Conservation (phyloP, 2,329 filamentous ascomycete species). For the Neodidymelliopsis sp. region DNA sequence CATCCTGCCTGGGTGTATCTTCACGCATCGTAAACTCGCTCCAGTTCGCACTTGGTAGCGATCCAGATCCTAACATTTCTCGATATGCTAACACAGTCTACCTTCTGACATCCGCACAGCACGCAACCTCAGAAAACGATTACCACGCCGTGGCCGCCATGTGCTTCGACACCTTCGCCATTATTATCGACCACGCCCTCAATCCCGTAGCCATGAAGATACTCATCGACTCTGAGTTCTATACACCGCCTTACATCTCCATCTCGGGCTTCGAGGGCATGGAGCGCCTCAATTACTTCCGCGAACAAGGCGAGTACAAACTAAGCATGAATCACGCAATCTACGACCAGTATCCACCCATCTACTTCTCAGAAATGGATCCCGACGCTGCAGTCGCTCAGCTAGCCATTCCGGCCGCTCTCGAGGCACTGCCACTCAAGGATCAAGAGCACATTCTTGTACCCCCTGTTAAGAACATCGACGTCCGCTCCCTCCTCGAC, state of each 20-base stretch:
- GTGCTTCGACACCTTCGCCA: conserved; percentile 10
- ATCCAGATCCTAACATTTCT: background rate
- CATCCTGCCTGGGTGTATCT: background rate
- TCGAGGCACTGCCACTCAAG: background rate
- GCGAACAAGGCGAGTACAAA: background rate
- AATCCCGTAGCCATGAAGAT: background rate
- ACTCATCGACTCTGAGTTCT: background rate
- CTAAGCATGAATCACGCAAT: conserved; percentile 3
- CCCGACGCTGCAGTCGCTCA: background rate
- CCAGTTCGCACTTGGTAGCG: background rate
- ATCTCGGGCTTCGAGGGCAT: background rate
- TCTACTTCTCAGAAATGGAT: conserved; percentile 5
- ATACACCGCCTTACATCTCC: conserved; percentile 1
- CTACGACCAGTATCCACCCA: background rate
- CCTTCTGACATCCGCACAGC: background rate
- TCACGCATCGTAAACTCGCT: background rate
- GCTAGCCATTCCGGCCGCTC: conserved; percentile 3
- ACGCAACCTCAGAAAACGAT: background rate
- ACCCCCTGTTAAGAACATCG: conserved; percentile 2
- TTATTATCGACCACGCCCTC: conserved; percentile 10
- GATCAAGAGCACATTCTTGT: background rate
- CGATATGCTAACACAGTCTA: background rate
- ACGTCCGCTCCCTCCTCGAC: conserved; percentile 6
- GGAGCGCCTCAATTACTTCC: conserved; percentile 4
- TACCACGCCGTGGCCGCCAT: conserved; percentile 13